Evolutionary conservation across 495 filamentous ascomycete species (phyloP).

Genomic region (Hypoxylon rickii): DNA sequence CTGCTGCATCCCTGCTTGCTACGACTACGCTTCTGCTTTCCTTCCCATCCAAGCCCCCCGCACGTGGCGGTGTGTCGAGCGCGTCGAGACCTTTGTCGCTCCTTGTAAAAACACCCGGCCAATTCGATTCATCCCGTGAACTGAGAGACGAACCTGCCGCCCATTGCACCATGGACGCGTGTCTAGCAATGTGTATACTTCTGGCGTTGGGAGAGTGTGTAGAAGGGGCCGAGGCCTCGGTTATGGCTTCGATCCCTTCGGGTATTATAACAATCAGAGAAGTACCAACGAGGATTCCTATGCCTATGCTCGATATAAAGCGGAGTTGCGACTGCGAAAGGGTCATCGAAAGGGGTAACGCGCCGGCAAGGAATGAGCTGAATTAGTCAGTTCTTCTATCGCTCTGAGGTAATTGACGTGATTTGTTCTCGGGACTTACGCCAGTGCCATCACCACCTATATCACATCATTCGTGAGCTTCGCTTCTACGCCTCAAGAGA

Average conservation of each 20-base stretch:
- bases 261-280: conserved; percentile 97
- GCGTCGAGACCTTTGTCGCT: neutral
- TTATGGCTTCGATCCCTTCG: conserved; percentile 91
- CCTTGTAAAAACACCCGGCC: neutral
- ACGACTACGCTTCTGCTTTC: too few species aligned
- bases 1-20: too few species aligned
- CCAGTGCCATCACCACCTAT: conserved; percentile 85
- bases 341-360: conserved; percentile 86
- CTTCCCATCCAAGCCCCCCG: neutral
- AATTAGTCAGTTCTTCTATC: conserved; percentile 33
- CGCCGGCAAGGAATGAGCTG: conserved; percentile 94
- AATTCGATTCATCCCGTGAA: conserved; percentile 6
- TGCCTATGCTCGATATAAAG: conserved; percentile 87
- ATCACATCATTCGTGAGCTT: neutral
- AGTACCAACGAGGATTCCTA: conserved; percentile 92
- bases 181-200: conserved; percentile 27
- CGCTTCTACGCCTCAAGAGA: neutral
- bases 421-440: conserved; percentile 60
- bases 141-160: conserved; percentile 7
- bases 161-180: conserved; percentile 30
- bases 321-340: conserved; percentile 88
- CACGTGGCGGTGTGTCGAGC: neutral
- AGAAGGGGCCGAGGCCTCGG: conserved; percentile 57
- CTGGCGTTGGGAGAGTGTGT: conserved; percentile 47
- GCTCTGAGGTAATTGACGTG: neutral